Percentiles rank a stretch among this genome's conserved stretches.
Conservation (phyloP, 225 moss, liverwort and hornwort genomes). For the Physcomitrellopsis africana region DNA sequence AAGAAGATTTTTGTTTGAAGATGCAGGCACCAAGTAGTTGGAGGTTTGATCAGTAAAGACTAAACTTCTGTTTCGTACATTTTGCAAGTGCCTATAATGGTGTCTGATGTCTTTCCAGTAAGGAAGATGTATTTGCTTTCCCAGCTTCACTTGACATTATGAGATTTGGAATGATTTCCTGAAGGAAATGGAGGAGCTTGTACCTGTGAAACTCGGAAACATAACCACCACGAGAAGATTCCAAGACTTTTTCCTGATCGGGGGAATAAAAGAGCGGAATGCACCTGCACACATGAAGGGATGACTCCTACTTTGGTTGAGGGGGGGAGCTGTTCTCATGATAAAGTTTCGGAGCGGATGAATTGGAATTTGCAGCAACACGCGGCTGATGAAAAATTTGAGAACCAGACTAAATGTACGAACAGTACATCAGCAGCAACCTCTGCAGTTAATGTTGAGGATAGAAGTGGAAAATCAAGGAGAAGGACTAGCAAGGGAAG, state of each 20-base stretch:
- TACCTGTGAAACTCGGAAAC: slow-evolving; percentile 22
- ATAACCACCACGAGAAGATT: slow-evolving; percentile 17
- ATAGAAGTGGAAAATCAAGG: slow-evolving; percentile 34
- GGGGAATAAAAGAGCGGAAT: slow-evolving; percentile 3
- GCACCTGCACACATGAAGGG: slow-evolving; percentile 12
- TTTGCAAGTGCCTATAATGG: no score
- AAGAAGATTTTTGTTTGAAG: background rate
- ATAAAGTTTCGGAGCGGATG: no score
- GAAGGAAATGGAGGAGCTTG: slow-evolving; percentile 28
- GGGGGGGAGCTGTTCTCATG: background rate
- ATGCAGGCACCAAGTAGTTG: background rate
- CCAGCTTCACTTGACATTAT: slow-evolving; percentile 17
- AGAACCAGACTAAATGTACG: slow-evolving; percentile 14
- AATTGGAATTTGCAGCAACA: background rate
- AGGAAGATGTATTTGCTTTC: background rate
- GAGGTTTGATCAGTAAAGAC: background rate
- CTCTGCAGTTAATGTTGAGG: background rate
- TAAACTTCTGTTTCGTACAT: no score
- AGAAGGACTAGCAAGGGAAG: slow-evolving; percentile 36
- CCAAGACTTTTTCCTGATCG: slow-evolving; percentile 12
- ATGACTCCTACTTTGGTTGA: background rate
- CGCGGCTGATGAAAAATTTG: slow-evolving; percentile 9
- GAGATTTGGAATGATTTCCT: background rate
- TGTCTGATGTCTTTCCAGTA: no score
- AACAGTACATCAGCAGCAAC: slow-evolving; percentile 12